Evolutionary conservation across 164 flowering plant genomes (phyloP).

Genomic region (Annona cherimola): DNA sequence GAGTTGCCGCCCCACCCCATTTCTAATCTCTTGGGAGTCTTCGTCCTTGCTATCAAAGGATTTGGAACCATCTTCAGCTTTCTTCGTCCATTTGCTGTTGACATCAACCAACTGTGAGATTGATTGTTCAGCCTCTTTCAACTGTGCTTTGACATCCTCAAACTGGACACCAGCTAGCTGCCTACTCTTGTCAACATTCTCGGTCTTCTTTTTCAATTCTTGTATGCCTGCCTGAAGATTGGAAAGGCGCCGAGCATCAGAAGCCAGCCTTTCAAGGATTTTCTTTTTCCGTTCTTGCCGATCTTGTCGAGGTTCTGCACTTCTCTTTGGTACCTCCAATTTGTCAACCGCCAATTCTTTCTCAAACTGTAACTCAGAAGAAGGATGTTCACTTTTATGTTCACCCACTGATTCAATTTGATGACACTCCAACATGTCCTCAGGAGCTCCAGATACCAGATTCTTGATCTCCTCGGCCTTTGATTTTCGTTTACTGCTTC

Average conservation of each 20-base stretch:
- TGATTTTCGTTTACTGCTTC: conserved; percentile 16
- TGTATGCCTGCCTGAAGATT: conserved; percentile 70
- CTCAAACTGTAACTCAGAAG: conserved; percentile 39
- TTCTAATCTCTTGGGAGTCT: conserved; percentile 29
- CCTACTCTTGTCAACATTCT: conserved; percentile 39
- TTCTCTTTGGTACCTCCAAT: conserved; percentile 47
- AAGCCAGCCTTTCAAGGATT: conserved; percentile 63
- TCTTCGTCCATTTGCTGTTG: conserved; percentile 48
- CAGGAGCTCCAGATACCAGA: conserved; percentile 15
- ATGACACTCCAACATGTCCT: conserved; percentile 11
- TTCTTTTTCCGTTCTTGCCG: conserved; percentile 46
- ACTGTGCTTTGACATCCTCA: conserved; percentile 53
- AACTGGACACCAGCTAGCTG: conserved; percentile 51
- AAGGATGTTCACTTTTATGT: conserved; percentile 22
- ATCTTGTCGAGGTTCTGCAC: conserved; percentile 10
- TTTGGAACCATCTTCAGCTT: conserved; percentile 29
- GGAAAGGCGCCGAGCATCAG: conserved; percentile 66
- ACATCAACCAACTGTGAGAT: conserved; percentile 48
- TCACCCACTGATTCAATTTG: conserved; percentile 17
- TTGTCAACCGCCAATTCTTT: conserved; percentile 74
- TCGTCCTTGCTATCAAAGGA: conserved; percentile 20
- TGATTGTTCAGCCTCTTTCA: conserved; percentile 57
- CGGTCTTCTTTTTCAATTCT: conserved; percentile 66
- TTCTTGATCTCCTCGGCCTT: conserved; percentile 12
- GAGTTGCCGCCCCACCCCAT: conserved; percentile 28